These are phyloP conservation scores for Sarocladium oryzae DNA, from an alignment of 2,329 filamentous ascomycete genomes.

Conservation along the genomic window DNA sequence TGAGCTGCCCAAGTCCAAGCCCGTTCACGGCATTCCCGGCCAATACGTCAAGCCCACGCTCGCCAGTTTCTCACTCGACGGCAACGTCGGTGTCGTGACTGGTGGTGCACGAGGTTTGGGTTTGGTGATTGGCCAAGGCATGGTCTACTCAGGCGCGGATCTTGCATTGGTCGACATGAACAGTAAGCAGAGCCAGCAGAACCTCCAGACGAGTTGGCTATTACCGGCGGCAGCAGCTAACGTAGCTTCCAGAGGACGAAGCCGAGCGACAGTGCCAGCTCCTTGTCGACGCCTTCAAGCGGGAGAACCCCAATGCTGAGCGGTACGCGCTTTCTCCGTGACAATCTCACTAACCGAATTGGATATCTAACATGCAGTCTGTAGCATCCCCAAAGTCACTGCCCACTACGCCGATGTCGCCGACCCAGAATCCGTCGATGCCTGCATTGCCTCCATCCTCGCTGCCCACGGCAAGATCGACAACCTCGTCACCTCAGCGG, in stretches of 20 bases:
- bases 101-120: conserved; percentile 86
- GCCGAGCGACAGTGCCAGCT: conserved; percentile 69
- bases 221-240: no score
- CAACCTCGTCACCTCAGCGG: conserved; percentile 89
- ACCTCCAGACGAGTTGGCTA: no score
- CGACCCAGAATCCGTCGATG: conserved; percentile 69
- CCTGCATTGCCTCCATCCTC: conserved; percentile 57
- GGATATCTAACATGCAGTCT: not conserved
- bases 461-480: conserved; percentile 71
- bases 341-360: not conserved
- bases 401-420: conserved; percentile 88
- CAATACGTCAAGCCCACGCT: conserved; percentile 81
- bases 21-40: conserved; percentile 70
- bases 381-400: conserved; percentile 71
- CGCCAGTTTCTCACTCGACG: conserved; percentile 79
- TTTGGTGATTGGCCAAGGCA: conserved; percentile 85
- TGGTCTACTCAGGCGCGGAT: conserved; percentile 82
- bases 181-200: no score
- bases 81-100: conserved; percentile 77
- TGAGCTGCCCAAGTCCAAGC: conserved; percentile 63
- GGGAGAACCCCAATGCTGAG: conserved; percentile 70
- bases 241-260: conserved; percentile 60
- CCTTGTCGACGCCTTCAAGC: conserved; percentile 68
- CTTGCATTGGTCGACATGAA: conserved; percentile 93
- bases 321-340: conserved; percentile 38